Base-by-base conservation (phyloP, 78 protist species). In the Tieghemostelium lacteum region DNA sequence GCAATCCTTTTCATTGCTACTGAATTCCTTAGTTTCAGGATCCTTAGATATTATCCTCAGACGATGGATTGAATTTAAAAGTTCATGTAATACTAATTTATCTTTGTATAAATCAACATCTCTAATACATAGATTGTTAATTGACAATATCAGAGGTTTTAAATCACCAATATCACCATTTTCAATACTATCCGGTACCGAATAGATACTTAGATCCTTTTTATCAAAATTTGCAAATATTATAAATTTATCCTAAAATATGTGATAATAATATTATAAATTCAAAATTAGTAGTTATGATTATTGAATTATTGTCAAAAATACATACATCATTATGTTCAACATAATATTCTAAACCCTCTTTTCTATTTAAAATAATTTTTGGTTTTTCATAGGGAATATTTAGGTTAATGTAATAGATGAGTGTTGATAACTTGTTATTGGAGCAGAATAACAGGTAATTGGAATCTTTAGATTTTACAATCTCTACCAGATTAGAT, bases 251-350 rank as follows among this genome's bases (percentile, higher is more conserved):
- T 69, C 72, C 83, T 73, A 58, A 55, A 19, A 29, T 28, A 14
- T 14, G 3, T 28, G 3, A 28, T 28, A 29, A 29, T 61, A 61
- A 17, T 28, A 29, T 61, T 20, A 36, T 61, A 14, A 17, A 61
- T 61, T 19, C 3, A 17, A 61, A 61, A 14, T 28, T 28, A 17
- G 17, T 61, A 61, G 3, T 45, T 57, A 57, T 57, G 52, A 39
- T 6, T 34, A 50, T 12, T 29, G 40, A 49, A n/a, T n/a, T n/a
- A n/a, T n/a, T n/a, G n/a, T n/a, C n/a, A 10, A 19, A 49, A 22
- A 6, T 55, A 73, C 54, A 34, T 73, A 73, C 88, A 83, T 62
- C 42, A 60, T 60, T 60, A 58, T 83, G 91, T 45, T 83, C 91
- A 4, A 73, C 91, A 60, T 83, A 69, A 69, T 83, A 83, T 45